Evolutionary conservation across 768 basidiomycete species (phyloP).

Genomic region (Leccinum truebloodii): DNA sequence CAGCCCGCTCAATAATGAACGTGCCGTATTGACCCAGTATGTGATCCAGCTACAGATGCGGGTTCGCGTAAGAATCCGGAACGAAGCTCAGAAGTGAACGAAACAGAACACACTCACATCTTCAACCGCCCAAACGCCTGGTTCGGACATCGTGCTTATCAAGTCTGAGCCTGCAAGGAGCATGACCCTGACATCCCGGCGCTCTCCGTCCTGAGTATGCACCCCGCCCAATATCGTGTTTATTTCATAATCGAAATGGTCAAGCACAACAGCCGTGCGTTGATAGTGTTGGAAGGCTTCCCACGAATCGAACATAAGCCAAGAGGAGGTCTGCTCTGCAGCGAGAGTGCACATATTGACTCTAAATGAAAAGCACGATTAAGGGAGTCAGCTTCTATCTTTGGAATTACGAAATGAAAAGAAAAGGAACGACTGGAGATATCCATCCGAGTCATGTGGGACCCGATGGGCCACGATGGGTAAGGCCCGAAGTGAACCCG

Average conservation of each 20-base stretch:
- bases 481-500: constrained; percentile 13
- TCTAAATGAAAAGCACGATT: constrained; percentile 41
- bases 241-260: constrained; percentile 95
- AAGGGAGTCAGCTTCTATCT: constrained; percentile 23
- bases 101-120: constrained; percentile 64
- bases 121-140: constrained; percentile 93
- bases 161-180: constrained; percentile 97
- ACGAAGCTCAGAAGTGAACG: constrained; percentile 8
- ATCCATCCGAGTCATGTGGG: constrained; percentile 7
- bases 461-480: constrained; percentile 10
- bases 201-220: constrained; percentile 69
- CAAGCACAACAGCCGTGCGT: constrained; percentile 94
- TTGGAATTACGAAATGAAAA: not conserved
- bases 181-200: constrained; percentile 80
- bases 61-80: constrained; percentile 14
- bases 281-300: constrained; percentile 95
- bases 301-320: constrained; percentile 99
- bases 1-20: constrained; percentile 93
- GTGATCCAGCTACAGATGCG: constrained; percentile 76
- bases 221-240: constrained; percentile 85
- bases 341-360: constrained; percentile 89
- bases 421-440: constrained; percentile 4
- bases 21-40: constrained; percentile 95
- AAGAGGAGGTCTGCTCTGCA: constrained; percentile 85
- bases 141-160: constrained; percentile 97